Conservation (phyloP, 2,329 filamentous ascomycete species). For the Furcasterigmium sp. region DNA sequence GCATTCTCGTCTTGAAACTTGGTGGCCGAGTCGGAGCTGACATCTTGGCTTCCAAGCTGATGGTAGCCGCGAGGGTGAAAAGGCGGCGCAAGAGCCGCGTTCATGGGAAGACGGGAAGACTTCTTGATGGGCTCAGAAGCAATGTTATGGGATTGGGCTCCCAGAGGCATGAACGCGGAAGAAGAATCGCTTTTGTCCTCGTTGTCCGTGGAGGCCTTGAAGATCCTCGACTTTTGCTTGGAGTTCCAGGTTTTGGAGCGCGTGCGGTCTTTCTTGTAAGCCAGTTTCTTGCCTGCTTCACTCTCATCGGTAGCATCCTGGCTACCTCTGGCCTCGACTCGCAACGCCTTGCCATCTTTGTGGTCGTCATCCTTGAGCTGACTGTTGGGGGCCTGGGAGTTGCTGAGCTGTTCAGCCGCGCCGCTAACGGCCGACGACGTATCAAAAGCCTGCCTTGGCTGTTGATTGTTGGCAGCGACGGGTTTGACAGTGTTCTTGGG, state of each 20-base stretch:
- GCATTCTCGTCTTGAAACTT: neutral
- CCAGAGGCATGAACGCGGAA: neutral
- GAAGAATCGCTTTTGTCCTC: neutral
- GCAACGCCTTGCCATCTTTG: too few species aligned
- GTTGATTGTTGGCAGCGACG: neutral
- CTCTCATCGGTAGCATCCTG: neutral
- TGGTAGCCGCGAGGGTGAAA: slow-evolving; percentile 35
- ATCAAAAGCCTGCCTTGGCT: too few species aligned
- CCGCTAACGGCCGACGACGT: too few species aligned
- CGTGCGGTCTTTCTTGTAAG: neutral
- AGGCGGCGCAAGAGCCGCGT: slow-evolving; percentile 42
- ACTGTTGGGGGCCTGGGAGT: neutral
- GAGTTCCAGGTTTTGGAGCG: neutral
- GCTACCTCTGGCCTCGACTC: too few species aligned
- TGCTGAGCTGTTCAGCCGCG: neutral
- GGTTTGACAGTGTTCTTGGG: neutral
- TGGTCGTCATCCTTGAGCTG: too few species aligned
- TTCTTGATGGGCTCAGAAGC: slow-evolving; percentile 21
- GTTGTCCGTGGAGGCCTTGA: neutral
- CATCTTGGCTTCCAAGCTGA: neutral
- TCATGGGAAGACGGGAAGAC: slow-evolving; percentile 33
- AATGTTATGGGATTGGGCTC: neutral
- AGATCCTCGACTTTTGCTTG: neutral
- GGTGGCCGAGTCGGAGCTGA: neutral
- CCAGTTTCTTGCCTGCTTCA: neutral